Base-by-base conservation (phyloP, 169 alveolate genomes). In the Plasmodium gallinaceum region DNA sequence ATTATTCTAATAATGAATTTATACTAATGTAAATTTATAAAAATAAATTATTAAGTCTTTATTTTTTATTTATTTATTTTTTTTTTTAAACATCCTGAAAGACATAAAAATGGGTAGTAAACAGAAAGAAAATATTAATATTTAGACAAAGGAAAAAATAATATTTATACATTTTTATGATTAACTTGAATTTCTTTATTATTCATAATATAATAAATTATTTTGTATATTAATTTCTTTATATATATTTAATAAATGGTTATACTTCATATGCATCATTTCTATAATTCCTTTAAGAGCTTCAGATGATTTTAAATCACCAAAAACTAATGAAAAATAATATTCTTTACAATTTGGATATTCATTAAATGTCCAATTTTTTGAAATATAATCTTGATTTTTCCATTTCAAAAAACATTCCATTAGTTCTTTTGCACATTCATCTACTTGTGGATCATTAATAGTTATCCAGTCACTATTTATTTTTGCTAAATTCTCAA, bases 241-340 rank as follows among this genome's bases (percentile, higher is more conserved):
- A 42, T 61, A 86, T 32, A 86, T 86, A 24, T 71, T 86, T 45
- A 86, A 57, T 22, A 86, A 39, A 65, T 86, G 74, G n/a, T 60
- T 86, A 71, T 86, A 86, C 51, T 86, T 86, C 92, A 86, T 86
- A 9, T 86, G 92, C 87, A 86, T 86, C 92, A 86, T 86, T 64
- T 86, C 92, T 1, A 71, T 32, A 42, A 86, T 86, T 9, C 92
- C 92, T 37, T 86, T 71, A 32, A 86, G 46, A 26, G 92, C 46
- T 71, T 86, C 87, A 0, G 86, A 46, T 22, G 92, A 86, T 70
- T 86, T 86, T 37, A 86, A 65, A 71, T 86, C 92, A 10, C 88
- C 87, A 71, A 86, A 86, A 5, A 86, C 92, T 16, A 70, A 66
- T n/a, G 92, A 86, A 39, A 58, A 86, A 71, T 86, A 86, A 39